Conservation (phyloP, 257 asterid species). For the Petunia secreta region DNA sequence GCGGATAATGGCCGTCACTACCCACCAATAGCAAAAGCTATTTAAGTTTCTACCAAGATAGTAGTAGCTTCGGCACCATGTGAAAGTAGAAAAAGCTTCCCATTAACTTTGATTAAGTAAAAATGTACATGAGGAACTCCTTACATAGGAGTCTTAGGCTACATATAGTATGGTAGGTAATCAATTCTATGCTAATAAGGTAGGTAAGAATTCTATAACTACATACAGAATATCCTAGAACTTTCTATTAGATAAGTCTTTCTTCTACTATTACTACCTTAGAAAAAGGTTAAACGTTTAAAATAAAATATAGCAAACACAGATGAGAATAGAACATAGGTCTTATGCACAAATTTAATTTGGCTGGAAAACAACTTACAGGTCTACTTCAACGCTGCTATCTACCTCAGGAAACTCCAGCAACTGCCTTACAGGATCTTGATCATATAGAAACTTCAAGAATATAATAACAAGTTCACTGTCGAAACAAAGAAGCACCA, state of each 20-base stretch:
- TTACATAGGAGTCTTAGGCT: too few species aligned
- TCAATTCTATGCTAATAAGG: too few species aligned
- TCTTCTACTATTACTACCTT: constrained; percentile 17
- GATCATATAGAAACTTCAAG: constrained; percentile 85
- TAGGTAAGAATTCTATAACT: too few species aligned
- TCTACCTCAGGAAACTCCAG: constrained; percentile 66
- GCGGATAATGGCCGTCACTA: too few species aligned
- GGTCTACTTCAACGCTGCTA: constrained; percentile 59
- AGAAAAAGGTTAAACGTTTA: neutral
- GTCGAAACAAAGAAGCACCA: constrained; percentile 36
- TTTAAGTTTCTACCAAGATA: too few species aligned
- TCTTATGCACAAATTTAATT: constrained; percentile 25
- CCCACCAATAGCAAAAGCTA: too few species aligned
- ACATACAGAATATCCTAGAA: too few species aligned
- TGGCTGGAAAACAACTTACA: constrained; percentile 55
- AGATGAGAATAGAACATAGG: neutral
- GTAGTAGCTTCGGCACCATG: too few species aligned
- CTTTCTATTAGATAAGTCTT: neutral
- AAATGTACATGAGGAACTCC: too few species aligned
- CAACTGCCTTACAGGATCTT: constrained; percentile 84
- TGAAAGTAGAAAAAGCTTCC: too few species aligned
- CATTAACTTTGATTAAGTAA: too few species aligned
- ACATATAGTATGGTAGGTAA: too few species aligned
- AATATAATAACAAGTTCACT: constrained; percentile 91
- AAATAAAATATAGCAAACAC: neutral